A percentile compares a stretch with the other conserved stretches of the same genome.
Evolutionary conservation across 164 flowering plant genomes (phyloP).

Genomic region (Piper betle): DNA sequence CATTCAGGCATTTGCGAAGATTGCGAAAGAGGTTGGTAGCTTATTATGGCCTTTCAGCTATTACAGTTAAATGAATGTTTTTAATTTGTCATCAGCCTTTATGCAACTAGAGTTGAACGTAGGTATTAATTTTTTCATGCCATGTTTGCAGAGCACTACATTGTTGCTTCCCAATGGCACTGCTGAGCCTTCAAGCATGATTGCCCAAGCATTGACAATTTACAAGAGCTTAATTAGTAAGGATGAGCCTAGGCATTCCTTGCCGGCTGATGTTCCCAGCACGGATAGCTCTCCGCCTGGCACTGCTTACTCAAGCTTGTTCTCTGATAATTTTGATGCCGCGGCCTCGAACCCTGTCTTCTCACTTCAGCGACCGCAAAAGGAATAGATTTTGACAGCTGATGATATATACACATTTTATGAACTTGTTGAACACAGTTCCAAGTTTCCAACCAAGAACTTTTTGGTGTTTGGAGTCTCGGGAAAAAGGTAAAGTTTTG

Average conservation of each 20-base stretch:
- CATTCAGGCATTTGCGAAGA: conserved; percentile 61
- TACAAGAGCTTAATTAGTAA: conserved; percentile 45
- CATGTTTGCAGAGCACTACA: conserved; percentile 48
- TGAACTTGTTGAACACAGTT: too few species aligned
- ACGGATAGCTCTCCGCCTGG: conserved; percentile 6
- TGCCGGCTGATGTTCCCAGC: conserved; percentile 5
- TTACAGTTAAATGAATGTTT: background rate
- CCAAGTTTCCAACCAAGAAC: too few species aligned
- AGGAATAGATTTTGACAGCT: background rate
- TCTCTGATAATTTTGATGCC: background rate
- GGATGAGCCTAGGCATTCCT: background rate
- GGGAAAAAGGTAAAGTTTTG: too few species aligned
- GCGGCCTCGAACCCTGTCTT: conserved; percentile 15
- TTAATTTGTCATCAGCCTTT: background rate
- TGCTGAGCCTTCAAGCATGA: conserved; percentile 48
- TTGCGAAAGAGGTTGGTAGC: conserved; percentile 65
- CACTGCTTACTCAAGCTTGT: conserved; percentile 4
- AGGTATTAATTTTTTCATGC: background rate
- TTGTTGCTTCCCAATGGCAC: conserved; percentile 59
- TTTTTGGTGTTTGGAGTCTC: too few species aligned
- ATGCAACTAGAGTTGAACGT: background rate
- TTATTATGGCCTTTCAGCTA: background rate
- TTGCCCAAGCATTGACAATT: conserved; percentile 48
- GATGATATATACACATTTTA: too few species aligned
- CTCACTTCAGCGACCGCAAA: conserved; percentile 35